Conservation (phyloP, 1,139 yeast species). For the Scheffersomyces quercinus region DNA sequence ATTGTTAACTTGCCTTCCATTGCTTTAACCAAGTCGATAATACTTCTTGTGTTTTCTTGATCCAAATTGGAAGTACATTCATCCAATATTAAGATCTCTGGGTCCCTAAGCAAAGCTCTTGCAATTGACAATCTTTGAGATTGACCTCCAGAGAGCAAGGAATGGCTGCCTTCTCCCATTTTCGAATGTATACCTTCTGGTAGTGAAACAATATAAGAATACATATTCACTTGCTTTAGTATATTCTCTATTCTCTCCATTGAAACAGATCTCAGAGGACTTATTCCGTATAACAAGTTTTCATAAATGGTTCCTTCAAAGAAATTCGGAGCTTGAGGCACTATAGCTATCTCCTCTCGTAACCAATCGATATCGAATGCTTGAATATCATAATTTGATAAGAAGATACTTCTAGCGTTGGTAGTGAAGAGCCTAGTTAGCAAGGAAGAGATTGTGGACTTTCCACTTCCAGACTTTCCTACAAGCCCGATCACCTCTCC, state of each 20-base stretch:
- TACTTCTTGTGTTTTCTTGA: conserved; percentile 45
- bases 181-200: conserved; percentile 59
- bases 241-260: conserved; percentile 41
- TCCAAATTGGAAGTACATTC: conserved; percentile 84
- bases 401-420: conserved; percentile 30
- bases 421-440: conserved; percentile 53
- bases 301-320: conserved; percentile 69
- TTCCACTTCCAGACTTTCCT: conserved; percentile 82
- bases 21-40: conserved; percentile 43
- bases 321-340: conserved; percentile 66
- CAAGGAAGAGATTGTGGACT: conserved; percentile 63
- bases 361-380: conserved; percentile 48
- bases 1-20: conserved; percentile 42
- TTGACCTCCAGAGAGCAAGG: conserved; percentile 76
- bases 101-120: conserved; percentile 65
- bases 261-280: conserved; percentile 18
- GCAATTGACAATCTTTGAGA: conserved; percentile 76
- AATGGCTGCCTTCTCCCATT: conserved; percentile 50
- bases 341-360: conserved; percentile 57
- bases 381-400: conserved; percentile 45
- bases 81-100: conserved; percentile 66
- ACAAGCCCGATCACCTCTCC: conserved; percentile 62
- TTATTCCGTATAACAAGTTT: conserved; percentile 65
- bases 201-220: conserved; percentile 49
- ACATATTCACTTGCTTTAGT: conserved; percentile 49